Base-by-base conservation (phyloP, 352 stramenopile species). In the Pythium rishiriense region DNA sequence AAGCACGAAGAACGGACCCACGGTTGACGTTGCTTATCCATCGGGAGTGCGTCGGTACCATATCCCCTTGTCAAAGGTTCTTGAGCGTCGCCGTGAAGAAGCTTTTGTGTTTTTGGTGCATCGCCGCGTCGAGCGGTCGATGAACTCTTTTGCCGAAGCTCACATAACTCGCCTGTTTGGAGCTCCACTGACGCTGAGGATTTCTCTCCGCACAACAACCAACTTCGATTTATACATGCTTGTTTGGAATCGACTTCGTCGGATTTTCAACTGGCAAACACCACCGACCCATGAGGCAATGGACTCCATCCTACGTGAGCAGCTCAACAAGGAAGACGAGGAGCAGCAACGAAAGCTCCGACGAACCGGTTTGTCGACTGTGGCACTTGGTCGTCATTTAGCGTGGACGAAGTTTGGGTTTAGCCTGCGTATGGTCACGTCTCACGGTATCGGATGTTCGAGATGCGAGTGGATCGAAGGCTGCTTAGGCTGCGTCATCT, bases 401-500 rank as follows among this genome's bases (percentile, higher is more conserved):
- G 15, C 69, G 2, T 49, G 80, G 39, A 90, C 83, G 31, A 81
- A 81, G 56, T 95, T 93, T 72, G 88, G 88, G 0, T 96, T 96
- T 70, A 92, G 83, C 33, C 71, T 96, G 19, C 80, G 87, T 0
- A 74, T 91, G 72, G 87, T 95, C 22, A 94, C 86, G 3, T 87
- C 79, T 22, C 76, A 89, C 65, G 88, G 88, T 14, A 76, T 83
- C n/a, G 85, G 86, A 21, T 97, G 90, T 48, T 94, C 86, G 45
- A 76, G 83, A n/a, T 97, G 88, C 56, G 83, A 93, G 41, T 97
- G 90, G 90, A 69, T 96, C 1, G 76, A 93, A 63, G 86, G 85
- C 3, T 97, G 90, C 58, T 76, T 94, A 10, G 90, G 90, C 6
- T 97, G 90, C 46, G 53, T 96, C 48, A 78, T 97, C 17, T 22